phyloP scores from a whole-genome alignment of 2,329 filamentous ascomycete species.

The Chaetomiaceae sp. region DNA sequence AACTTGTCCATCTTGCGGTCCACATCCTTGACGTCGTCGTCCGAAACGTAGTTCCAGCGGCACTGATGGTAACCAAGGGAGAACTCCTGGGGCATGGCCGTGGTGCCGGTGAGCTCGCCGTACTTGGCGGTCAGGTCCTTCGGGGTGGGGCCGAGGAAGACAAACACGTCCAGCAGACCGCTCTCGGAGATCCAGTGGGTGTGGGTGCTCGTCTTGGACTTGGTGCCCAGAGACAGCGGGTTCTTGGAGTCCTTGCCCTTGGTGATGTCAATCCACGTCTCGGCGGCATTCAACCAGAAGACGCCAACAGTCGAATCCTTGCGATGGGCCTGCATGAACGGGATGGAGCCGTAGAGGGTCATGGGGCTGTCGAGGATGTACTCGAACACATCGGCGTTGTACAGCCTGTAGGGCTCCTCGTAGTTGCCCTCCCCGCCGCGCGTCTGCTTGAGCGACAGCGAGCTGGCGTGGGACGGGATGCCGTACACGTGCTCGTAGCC shows the following conservation, averaged over 20 bases:
- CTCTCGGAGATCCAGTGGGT: constrained; percentile 97
- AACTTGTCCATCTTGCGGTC: constrained; percentile 94
- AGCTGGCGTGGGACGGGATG: constrained; percentile 87
- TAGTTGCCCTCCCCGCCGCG: constrained; percentile 83
- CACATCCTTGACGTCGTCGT: constrained; percentile 95
- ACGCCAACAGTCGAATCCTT: constrained; percentile 91
- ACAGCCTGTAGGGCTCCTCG: constrained; percentile 85
- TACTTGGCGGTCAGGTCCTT: constrained; percentile 78
- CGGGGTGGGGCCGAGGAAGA: constrained; percentile 87
- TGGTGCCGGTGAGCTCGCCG: constrained; percentile 85
- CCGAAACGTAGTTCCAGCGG: constrained; percentile 97
- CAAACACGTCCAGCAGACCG: constrained; percentile 85
- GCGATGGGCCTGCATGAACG: constrained; percentile 95
- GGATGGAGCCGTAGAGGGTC: constrained; percentile 96
- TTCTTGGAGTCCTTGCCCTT: constrained; percentile 73
- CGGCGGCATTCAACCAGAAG: constrained; percentile 95
- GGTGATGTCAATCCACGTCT: constrained; percentile 94
- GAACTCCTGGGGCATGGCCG: constrained; percentile 87
- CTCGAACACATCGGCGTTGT: constrained; percentile 97
- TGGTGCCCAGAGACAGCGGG: constrained; percentile 68
- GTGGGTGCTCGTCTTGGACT: constrained; percentile 68
- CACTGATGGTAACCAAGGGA: constrained; percentile 94
- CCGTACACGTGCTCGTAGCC: constrained; percentile 91
- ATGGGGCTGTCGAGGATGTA: constrained; percentile 96
- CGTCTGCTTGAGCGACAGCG: constrained; percentile 84